phyloP scores from a whole-genome alignment of 1,139 yeast species.

The Taphrina confusa region DNA sequence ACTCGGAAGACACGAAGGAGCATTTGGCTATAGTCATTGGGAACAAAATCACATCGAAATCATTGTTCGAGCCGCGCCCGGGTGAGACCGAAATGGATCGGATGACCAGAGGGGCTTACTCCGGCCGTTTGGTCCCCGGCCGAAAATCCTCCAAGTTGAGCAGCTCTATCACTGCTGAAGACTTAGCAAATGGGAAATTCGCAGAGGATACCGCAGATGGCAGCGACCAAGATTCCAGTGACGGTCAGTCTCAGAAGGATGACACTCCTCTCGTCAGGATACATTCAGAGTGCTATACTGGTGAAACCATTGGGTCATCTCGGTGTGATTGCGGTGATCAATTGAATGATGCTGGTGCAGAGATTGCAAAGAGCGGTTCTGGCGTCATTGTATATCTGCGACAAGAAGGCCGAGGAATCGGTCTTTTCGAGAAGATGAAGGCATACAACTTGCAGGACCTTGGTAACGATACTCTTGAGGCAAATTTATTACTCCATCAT shows the following conservation, averaged over 20 bases:
- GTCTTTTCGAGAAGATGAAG: constrained; percentile 91
- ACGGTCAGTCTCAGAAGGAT: not conserved
- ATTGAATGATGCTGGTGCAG: constrained; percentile 93
- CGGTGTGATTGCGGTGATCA: constrained; percentile 99
- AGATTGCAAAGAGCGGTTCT: constrained; percentile 81
- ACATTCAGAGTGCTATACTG: constrained; percentile 97
- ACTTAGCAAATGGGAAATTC: constrained; percentile 47
- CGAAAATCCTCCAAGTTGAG: constrained; percentile 58
- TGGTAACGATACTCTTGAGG: constrained; percentile 98
- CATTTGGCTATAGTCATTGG: constrained; percentile 97
- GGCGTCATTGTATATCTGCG: constrained; percentile 95
- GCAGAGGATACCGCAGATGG: constrained; percentile 1
- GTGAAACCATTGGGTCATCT: constrained; percentile 99
- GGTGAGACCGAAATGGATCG: constrained; percentile 87
- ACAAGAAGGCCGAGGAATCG: constrained; percentile 98
- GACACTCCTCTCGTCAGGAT: constrained; percentile 66
- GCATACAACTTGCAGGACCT: constrained; percentile 96
- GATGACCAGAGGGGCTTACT: constrained; percentile 96
- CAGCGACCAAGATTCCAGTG: not conserved
- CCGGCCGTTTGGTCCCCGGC: constrained; percentile 86
- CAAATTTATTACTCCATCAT: constrained; percentile 85
- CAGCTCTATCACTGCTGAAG: constrained; percentile 47
- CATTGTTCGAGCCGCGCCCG: constrained; percentile 62
- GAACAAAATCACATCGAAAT: constrained; percentile 76
- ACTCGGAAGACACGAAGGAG: constrained; percentile 84